Base-by-base conservation (phyloP, 140 eudicot species). In the Erigeron philadelphicus region DNA sequence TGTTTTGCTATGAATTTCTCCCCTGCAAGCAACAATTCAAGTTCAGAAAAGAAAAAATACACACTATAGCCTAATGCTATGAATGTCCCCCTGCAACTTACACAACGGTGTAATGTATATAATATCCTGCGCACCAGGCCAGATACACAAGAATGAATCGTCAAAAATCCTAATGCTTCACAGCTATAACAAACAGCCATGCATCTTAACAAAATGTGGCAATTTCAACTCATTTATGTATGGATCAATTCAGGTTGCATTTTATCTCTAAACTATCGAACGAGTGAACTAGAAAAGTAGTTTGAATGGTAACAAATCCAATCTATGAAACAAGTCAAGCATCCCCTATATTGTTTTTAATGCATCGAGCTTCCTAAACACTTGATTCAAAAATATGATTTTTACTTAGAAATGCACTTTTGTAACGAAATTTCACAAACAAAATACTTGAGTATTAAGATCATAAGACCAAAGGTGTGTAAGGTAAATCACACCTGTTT, bases 1-100 rank as follows among this genome's bases (percentile, higher is more conserved):
- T 87, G 88, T 75, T 87, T 94, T 53, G 99, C 67, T 69, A 89
- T 60, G 71, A 94, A 94, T 78, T 61, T 94, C 9, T 94, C 95
- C 66, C 97, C 97, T 94, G 86, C 59, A 73, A 61, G 45, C 50
- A 76, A 57, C 50, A 23, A 57, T 44, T 21, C 52, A 41, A 48
- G 18, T 46, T 61, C 11, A 38, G 9, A 6, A 31, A 63, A 15
- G 48, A 58, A 7, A 43, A 12, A 31, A 12, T 25, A 60, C 66
- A 60, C n/a, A 72, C 15, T 12, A 43, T 6, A 62, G 9, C n/a
- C n/a, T n/a, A n/a, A n/a, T n/a, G n/a, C n/a, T n/a, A n/a, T n/a
- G n/a, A n/a, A n/a, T n/a, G n/a, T n/a, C n/a, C n/a, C n/a, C n/a
- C n/a, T n/a, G n/a, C 18, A 11, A 52, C 45, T 73, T 50, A 21